Conservation (phyloP, 1,139 yeast species). For the Suhomyces ambrosiae region DNA sequence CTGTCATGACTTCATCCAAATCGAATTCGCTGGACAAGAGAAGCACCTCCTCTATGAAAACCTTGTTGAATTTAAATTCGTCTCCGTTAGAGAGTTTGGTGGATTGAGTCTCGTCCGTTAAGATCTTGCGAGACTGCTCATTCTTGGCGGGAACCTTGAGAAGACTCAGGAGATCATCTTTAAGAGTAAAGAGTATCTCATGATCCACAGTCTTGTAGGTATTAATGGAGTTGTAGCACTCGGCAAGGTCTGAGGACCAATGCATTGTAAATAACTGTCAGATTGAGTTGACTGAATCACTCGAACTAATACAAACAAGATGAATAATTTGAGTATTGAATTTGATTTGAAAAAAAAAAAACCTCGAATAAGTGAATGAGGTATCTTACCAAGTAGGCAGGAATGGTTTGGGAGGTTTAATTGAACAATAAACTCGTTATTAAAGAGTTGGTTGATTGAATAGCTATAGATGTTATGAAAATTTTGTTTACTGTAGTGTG, state of each 20-base stretch:
- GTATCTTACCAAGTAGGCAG: too few species aligned
- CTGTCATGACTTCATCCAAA: conserved; percentile 39
- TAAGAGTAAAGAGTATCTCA: conserved; percentile 29
- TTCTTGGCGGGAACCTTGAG: conserved; percentile 55
- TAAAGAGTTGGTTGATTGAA: too few species aligned
- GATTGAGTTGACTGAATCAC: too few species aligned
- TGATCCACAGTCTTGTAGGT: conserved; percentile 29
- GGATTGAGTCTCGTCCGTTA: conserved; percentile 53
- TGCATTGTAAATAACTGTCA: too few species aligned
- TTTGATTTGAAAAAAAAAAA: too few species aligned
- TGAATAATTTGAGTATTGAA: not conserved
- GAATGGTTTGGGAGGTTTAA: too few species aligned
- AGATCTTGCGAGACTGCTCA: conserved; percentile 52
- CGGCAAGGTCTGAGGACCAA: conserved; percentile 42
- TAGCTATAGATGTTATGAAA: too few species aligned
- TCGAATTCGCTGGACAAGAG: conserved; percentile 51
- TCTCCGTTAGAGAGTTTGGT: conserved; percentile 55
- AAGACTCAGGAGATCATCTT: conserved; percentile 52
- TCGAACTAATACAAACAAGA: too few species aligned
- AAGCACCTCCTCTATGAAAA: conserved; percentile 56
- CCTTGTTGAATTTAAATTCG: conserved; percentile 68
- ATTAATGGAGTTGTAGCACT: conserved; percentile 40
- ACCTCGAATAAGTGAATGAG: too few species aligned
- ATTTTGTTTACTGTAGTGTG: too few species aligned
- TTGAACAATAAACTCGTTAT: too few species aligned